Conservation (phyloP, 2,329 filamentous ascomycete genomes). For the Hirsutella minnesotensis region DNA sequence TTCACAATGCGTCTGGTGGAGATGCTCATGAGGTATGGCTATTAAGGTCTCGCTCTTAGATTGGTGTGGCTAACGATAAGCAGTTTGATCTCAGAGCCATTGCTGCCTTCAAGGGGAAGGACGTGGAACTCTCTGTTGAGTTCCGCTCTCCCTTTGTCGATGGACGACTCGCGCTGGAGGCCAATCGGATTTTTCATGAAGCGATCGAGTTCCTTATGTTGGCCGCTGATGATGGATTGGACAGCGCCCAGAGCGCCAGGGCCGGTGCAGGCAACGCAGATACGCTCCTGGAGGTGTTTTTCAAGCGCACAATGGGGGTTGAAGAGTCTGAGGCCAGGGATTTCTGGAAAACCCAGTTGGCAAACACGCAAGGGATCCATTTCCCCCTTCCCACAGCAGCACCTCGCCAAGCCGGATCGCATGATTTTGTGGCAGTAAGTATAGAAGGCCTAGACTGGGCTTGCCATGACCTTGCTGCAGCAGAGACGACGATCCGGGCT, state of each 20-base stretch:
- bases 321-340: neutral
- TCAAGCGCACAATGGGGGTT: slow-evolving; percentile 2
- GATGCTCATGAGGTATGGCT: slow-evolving; percentile 7
- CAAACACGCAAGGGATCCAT: slow-evolving; percentile 1
- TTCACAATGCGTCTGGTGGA: slow-evolving; percentile 5
- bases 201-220: slow-evolving; percentile 3
- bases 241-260: too few relatives aligned
- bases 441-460: neutral
- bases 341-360: slow-evolving; percentile 5
- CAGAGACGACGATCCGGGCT: slow-evolving; percentile 6
- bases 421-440: neutral
- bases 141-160: slow-evolving; percentile 4
- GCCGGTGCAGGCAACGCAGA: neutral
- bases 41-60: neutral
- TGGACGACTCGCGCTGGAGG: neutral
- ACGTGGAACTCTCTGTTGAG: slow-evolving; percentile 3
- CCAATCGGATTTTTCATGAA: neutral
- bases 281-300: slow-evolving; percentile 3
- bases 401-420: neutral
- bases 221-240: neutral
- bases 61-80: too few relatives aligned
- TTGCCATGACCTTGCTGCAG: neutral
- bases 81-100: slow-evolving; percentile 4
- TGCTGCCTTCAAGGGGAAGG: slow-evolving; percentile 1
- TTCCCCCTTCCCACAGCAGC: neutral